phyloP scores from a whole-genome alignment of 306 rosid genomes.

The Pyrus communis region DNA sequence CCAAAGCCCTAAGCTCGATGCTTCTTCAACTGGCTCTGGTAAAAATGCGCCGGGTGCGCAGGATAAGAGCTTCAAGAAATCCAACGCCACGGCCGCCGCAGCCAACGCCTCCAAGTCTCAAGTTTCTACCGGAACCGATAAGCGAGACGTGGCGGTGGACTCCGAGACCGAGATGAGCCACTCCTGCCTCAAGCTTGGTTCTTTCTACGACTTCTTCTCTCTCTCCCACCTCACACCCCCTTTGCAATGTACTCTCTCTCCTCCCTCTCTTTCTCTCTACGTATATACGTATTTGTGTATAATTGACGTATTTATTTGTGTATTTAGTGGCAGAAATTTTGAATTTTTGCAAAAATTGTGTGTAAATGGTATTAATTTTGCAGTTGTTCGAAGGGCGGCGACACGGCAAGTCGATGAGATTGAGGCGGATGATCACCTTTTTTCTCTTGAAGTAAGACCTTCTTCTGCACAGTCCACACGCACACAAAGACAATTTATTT shows the following conservation, averaged over 20 bases:
- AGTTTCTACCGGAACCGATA: constrained; percentile 11
- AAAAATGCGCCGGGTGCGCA: constrained; percentile 29
- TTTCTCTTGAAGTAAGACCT: constrained; percentile 65
- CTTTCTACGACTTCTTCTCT: constrained; percentile 91
- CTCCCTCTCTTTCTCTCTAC: neutral
- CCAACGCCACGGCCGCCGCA: neutral
- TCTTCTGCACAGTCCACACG: neutral
- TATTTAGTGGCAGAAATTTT: neutral
- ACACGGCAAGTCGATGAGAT: constrained; percentile 61
- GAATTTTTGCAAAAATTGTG: neutral
- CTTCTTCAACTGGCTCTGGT: constrained; percentile 1
- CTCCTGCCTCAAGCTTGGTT: constrained; percentile 71
- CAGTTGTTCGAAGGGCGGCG: constrained; percentile 65
- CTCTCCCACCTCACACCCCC: constrained; percentile 85
- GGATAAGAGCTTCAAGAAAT: constrained; percentile 38
- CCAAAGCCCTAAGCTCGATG: constrained; percentile 32
- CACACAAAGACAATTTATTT: neutral
- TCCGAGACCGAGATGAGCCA: constrained; percentile 65
- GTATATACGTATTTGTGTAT: neutral
- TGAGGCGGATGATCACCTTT: constrained; percentile 54
- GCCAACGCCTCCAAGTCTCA: constrained; percentile 16
- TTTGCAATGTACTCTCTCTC: constrained; percentile 54
- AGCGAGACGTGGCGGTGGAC: constrained; percentile 41
- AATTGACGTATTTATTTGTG: neutral
- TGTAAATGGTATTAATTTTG: constrained; percentile 9